A percentile compares a stretch with the other conserved stretches of the same genome.
Evolutionary conservation across 495 filamentous ascomycete species (phyloP).

Genomic region (Tuber melanosporum): DNA sequence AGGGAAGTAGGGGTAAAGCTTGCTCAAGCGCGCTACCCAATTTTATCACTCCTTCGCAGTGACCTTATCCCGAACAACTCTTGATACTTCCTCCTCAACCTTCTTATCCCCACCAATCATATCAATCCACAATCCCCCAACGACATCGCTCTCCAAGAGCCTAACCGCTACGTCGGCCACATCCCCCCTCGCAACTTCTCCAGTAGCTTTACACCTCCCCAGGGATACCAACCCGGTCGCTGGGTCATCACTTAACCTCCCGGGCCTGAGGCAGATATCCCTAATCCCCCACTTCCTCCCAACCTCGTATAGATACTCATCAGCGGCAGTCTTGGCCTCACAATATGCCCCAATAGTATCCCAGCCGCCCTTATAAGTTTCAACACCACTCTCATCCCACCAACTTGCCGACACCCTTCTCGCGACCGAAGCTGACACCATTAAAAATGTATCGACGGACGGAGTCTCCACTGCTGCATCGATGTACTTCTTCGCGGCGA

Average conservation of each 20-base stretch:
- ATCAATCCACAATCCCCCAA: constrained; percentile 58
- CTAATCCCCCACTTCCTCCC: constrained; percentile 48
- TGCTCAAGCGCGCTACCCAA: constrained; percentile 43
- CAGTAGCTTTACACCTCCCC: constrained; percentile 55
- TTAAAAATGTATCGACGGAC: constrained; percentile 63
- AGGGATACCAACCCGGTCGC: constrained; percentile 58
- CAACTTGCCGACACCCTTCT: constrained; percentile 53
- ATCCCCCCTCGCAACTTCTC: constrained; percentile 57
- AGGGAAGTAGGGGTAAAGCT: background rate
- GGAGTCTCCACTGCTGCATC: constrained; percentile 54
- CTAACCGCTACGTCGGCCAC: constrained; percentile 62
- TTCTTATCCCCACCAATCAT: constrained; percentile 55
- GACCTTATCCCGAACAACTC: constrained; percentile 56
- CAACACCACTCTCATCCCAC: constrained; percentile 60
- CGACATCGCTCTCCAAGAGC: constrained; percentile 54
- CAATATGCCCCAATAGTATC: constrained; percentile 56
- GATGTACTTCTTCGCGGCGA: constrained; percentile 66
- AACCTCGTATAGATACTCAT: constrained; percentile 58
- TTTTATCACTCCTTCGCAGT: constrained; percentile 50
- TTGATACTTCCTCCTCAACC: constrained; percentile 58
- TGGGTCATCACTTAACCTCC: constrained; percentile 53
- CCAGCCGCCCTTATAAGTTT: constrained; percentile 49
- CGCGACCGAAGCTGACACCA: constrained; percentile 50
- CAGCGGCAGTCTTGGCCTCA: constrained; percentile 67
- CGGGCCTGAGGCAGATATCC: constrained; percentile 65